These are phyloP conservation scores for Pilatotrama ljubarskyi DNA, from an alignment of 768 basidiomycete species.

Conservation along the genomic window DNA sequence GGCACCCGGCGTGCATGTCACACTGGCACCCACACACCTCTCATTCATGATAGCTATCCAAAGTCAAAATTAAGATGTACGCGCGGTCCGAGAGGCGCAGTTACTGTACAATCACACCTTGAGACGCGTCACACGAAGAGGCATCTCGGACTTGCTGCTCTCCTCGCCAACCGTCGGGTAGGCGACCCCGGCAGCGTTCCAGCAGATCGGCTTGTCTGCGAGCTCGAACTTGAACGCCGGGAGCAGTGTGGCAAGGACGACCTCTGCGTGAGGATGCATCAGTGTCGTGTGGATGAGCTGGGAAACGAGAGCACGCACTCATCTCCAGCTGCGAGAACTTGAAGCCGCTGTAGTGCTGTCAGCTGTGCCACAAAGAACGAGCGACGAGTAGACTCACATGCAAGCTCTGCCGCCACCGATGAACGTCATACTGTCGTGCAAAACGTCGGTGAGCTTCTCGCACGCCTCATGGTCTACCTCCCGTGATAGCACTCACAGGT, in stretches of 20 bases:
- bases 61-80: not conserved
- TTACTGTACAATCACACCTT: not conserved
- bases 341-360: conserved; percentile 18
- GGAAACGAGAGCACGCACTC: conserved; percentile 17
- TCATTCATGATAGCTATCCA: too few relatives aligned
- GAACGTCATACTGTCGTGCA: conserved; percentile 25
- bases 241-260: conserved; percentile 9
- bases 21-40: too few relatives aligned
- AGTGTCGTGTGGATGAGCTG: too few relatives aligned
- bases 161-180: conserved; percentile 8
- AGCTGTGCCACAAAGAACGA: not conserved
- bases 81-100: not conserved
- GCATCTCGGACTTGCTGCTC: conserved; percentile 9
- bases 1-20: too few relatives aligned
- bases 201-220: conserved; percentile 9
- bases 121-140: not conserved
- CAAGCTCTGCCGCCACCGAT: conserved; percentile 24
- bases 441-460: not conserved
- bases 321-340: conserved; percentile 27
- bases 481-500: conserved; percentile 7
- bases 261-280: conserved; percentile 1
- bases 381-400: conserved; percentile 18
- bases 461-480: too few relatives aligned
- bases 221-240: conserved; percentile 15
- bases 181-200: conserved; percentile 8